These are phyloP conservation scores for Gardenia jasminoides DNA, from an alignment of 257 asterid genomes.

Conservation along the genomic window DNA sequence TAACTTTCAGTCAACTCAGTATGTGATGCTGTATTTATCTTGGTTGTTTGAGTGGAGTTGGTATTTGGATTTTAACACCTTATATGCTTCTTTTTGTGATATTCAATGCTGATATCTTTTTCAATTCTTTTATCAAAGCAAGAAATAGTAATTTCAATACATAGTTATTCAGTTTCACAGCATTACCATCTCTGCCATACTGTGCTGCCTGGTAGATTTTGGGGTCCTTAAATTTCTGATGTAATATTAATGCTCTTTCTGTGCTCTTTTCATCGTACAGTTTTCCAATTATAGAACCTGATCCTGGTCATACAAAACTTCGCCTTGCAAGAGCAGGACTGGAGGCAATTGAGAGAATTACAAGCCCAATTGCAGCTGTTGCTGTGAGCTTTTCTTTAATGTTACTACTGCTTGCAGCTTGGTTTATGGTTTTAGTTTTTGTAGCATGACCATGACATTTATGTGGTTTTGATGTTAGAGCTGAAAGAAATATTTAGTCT, in stretches of 20 bases:
- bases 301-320: constrained; percentile 95
- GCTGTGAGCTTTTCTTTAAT: constrained; percentile 62
- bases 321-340: constrained; percentile 85
- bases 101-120: background rate
- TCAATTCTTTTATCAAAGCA: background rate
- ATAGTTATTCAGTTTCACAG: background rate
- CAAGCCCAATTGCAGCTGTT: constrained; percentile 87
- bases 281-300: constrained; percentile 94
- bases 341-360: constrained; percentile 82
- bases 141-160: background rate
- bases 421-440: constrained; percentile 6
- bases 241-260: background rate
- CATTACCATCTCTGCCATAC: background rate
- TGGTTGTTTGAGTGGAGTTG: background rate
- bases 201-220: constrained; percentile 8
- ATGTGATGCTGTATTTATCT: background rate
- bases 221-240: constrained; percentile 11
- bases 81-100: background rate
- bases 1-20: background rate
- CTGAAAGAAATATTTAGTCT: background rate
- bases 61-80: background rate
- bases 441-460: background rate
- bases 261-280: constrained; percentile 36
- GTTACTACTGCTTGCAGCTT: constrained; percentile 11
- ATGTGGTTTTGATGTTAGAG: background rate